phyloP scores from a whole-genome alignment of 345 rosid genomes.

The Populus simonii region DNA sequence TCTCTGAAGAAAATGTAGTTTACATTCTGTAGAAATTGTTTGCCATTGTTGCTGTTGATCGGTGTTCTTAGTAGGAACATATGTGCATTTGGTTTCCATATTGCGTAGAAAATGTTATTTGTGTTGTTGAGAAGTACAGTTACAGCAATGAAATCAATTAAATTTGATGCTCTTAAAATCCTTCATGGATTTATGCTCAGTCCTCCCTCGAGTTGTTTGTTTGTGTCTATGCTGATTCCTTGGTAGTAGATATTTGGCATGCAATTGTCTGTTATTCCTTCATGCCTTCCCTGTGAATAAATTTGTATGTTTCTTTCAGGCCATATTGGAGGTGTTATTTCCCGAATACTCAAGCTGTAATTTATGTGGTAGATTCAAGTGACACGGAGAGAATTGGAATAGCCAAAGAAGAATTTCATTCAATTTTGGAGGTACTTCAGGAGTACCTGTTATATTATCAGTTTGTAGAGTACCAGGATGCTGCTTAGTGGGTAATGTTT shows the following conservation, averaged over 20 bases:
- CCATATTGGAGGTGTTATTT: constrained; percentile 88
- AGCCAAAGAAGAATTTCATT: constrained; percentile 80
- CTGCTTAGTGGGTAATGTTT: not conserved
- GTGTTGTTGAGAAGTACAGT: not conserved
- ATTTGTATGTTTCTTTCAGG: constrained; percentile 31
- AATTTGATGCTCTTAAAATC: not conserved
- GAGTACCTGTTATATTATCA: not conserved
- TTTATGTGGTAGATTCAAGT: constrained; percentile 77
- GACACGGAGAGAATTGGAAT: constrained; percentile 66
- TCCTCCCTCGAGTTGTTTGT: not conserved
- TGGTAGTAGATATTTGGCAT: not conserved
- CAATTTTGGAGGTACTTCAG: constrained; percentile 61
- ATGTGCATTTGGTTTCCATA: not conserved
- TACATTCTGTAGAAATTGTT: not conserved
- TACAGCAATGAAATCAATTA: not conserved
- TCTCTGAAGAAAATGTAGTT: not conserved
- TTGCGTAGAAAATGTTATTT: too few species aligned
- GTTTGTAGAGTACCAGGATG: not conserved
- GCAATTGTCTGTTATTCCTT: not conserved
- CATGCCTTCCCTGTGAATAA: not conserved
- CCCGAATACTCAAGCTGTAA: constrained; percentile 77
- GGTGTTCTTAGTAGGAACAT: not conserved
- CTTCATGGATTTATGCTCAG: not conserved
- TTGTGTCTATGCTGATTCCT: not conserved
- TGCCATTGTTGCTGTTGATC: not conserved